Base-by-base conservation (phyloP, 768 basidiomycete genomes). In the Trametes maxima region DNA sequence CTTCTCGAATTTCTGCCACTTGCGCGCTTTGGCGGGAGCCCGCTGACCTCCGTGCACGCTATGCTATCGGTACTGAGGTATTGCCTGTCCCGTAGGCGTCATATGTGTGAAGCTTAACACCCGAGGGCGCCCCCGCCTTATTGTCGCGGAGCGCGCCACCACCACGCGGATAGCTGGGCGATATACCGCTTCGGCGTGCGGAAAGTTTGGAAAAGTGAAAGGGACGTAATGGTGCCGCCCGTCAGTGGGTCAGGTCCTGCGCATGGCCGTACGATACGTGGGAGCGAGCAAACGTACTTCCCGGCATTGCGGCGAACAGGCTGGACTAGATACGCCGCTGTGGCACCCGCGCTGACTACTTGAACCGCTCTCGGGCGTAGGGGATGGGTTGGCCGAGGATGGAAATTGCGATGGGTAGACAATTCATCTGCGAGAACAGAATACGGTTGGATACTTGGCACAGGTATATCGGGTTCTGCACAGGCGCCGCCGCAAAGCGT, bases 371-470 rank as follows among this genome's bases (percentile, higher is more conserved):
- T 21, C 13, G 51, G 51, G 51, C 51, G 25, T 52, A 52, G 37
- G 51, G 37, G 5, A n/a, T 10, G 35, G 22, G 1, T 22, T 5
- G 51, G 10, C 51, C 51, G 51, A 14, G 51, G 37, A 48, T 25
- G 10, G 24, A 19, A n/a, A 37, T 44, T 16, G 57, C 47, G 36
- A 22, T 50, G 39, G 17, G 22, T 28, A 40, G 56, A 25, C 36
- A 11, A 25, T 49, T 39, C 37, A 50, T 58, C 14, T 36, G 10
- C 36, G n/a, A 25, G 25, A 5, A 42, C 13, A 37, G 21, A 12
- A 24, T 14, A 28, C 39, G 56, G 37, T 57, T 33, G 40, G 57
- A 39, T 50, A 58, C n/a, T 44, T 10, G 57, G 57, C 57, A 58
- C 57, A 50, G 57, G 48, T 58, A 58, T 50, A 50, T 22, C 19